A percentile compares a stretch with the other conserved stretches of the same genome.
phyloP scores from a whole-genome alignment of 2,329 filamentous ascomycete species.

The Fusarium camptoceras region DNA sequence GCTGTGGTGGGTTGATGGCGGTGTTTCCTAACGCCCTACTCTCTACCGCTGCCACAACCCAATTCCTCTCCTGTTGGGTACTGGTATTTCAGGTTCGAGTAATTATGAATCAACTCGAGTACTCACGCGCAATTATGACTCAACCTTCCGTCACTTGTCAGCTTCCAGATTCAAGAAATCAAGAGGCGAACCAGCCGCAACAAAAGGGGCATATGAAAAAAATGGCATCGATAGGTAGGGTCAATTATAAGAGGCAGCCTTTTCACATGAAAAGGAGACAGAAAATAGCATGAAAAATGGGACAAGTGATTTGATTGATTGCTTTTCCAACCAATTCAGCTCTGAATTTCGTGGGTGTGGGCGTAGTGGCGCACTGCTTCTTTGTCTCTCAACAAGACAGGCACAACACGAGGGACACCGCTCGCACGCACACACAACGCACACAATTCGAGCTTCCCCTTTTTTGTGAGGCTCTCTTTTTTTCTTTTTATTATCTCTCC shows the following conservation, averaged over 20 bases:
- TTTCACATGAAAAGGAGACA: constrained; percentile 37
- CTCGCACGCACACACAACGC: constrained; percentile 37
- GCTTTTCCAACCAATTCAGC: constrained; percentile 39
- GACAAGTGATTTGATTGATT: constrained; percentile 35
- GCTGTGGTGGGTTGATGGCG: constrained; percentile 17
- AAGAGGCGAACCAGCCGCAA: constrained; percentile 26
- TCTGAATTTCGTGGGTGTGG: constrained; percentile 35
- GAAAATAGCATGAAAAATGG: constrained; percentile 34
- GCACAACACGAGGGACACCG: constrained; percentile 27
- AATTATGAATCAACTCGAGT: constrained; percentile 34
- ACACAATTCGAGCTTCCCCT: constrained; percentile 36
- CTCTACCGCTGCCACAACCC: constrained; percentile 35
- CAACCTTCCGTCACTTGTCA: constrained; percentile 33
- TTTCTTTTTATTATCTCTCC: constrained; percentile 31
- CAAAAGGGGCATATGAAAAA: constrained; percentile 28
- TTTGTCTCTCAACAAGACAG: constrained; percentile 40
- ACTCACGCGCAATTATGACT: constrained; percentile 40
- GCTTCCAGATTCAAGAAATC: constrained; percentile 11
- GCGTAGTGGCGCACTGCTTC: constrained; percentile 31
- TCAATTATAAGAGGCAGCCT: constrained; percentile 29
- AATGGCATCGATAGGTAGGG: constrained; percentile 24
- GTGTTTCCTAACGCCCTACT: constrained; percentile 33
- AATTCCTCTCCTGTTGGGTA: constrained; percentile 37
- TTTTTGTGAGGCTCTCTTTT: constrained; percentile 30
- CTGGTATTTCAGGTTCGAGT: constrained; percentile 29